A percentile compares a stretch with the other conserved stretches of the same genome.
phyloP scores from a whole-genome alignment of 2,329 filamentous ascomycete genomes.

The Fusarium udum region DNA sequence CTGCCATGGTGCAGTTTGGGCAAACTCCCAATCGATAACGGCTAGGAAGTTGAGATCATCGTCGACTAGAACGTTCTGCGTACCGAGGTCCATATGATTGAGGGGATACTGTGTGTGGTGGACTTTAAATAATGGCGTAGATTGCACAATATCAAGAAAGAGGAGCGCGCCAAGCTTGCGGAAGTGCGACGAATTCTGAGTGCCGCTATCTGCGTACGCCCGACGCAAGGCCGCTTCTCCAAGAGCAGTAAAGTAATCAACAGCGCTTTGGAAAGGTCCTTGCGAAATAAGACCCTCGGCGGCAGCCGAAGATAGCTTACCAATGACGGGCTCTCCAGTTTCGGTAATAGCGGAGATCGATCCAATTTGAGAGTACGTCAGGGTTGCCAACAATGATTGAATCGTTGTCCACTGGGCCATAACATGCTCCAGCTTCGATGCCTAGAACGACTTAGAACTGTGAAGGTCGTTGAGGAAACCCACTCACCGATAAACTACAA shows the following conservation, averaged over 20 bases:
- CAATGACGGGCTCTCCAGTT: slow-evolving; percentile 35
- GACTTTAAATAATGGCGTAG: slow-evolving; percentile 31
- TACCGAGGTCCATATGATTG: slow-evolving; percentile 48
- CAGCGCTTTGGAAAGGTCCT: slow-evolving; percentile 34
- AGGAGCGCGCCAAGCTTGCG: slow-evolving; percentile 19
- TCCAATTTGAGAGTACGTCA: slow-evolving; percentile 38
- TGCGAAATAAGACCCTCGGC: neutral
- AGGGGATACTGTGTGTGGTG: slow-evolving; percentile 33
- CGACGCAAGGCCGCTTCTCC: slow-evolving; percentile 16
- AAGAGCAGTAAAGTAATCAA: slow-evolving; percentile 38
- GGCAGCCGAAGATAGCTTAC: slow-evolving; percentile 21
- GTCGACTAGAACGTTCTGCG: slow-evolving; percentile 48
- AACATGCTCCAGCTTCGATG: slow-evolving; percentile 30
- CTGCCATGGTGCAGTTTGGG: slow-evolving; percentile 45
- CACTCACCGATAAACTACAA: slow-evolving; percentile 34
- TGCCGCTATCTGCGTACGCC: neutral
- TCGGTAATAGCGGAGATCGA: slow-evolving; percentile 35
- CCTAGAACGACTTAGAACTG: slow-evolving; percentile 11
- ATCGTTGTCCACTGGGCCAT: slow-evolving; percentile 36
- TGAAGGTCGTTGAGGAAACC: neutral
- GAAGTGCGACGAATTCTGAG: neutral
- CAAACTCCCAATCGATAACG: slow-evolving; percentile 48
- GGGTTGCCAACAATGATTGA: slow-evolving; percentile 5
- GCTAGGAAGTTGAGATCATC: slow-evolving; percentile 44
- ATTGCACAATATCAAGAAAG: slow-evolving; percentile 39